Percentiles rank a stretch among this genome's conserved stretches.
Conservation (phyloP, 805 yeast species). For the Danielozyma ontarioensis region DNA sequence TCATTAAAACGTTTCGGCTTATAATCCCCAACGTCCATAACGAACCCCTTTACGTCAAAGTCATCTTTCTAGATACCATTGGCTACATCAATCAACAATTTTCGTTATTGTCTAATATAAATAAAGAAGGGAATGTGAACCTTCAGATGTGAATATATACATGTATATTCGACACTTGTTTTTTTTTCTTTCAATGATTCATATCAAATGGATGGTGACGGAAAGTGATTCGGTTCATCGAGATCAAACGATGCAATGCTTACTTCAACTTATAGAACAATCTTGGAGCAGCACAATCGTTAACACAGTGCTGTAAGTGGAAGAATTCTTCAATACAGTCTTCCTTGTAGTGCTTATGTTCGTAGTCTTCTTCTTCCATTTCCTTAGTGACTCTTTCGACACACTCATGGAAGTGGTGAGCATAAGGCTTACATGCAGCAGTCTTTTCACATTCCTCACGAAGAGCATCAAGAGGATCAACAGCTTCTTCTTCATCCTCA, state of each 20-base stretch:
- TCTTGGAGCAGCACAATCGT: conserved; percentile 88
- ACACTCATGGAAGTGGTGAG: conserved; percentile 93
- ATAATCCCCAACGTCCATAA: too few relatives aligned
- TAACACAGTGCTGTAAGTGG: conserved; percentile 92
- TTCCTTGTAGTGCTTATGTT: conserved; percentile 76
- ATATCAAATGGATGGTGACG: not conserved
- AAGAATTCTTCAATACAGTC: conserved; percentile 98
- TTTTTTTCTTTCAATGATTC: too few relatives aligned
- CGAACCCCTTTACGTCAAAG: too few relatives aligned
- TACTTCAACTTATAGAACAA: conserved; percentile 82
- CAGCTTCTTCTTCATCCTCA: conserved; percentile 12
- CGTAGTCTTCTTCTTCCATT: conserved; percentile 81
- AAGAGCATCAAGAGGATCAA: conserved; percentile 13
- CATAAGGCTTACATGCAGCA: conserved; percentile 61
- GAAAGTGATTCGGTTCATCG: too few relatives aligned
- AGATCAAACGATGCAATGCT: too few relatives aligned
- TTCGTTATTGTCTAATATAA: not conserved
- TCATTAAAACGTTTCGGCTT: too few relatives aligned
- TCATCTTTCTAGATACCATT: too few relatives aligned
- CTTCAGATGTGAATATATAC: too few relatives aligned
- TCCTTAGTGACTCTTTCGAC: conserved; percentile 89
- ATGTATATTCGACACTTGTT: too few relatives aligned
- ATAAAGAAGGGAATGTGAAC: not conserved
- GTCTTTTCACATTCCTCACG: conserved; percentile 62
- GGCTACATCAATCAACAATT: too few relatives aligned